Conservation (phyloP, 31 red algal species). For the Asparagopsis taxiformis region DNA sequence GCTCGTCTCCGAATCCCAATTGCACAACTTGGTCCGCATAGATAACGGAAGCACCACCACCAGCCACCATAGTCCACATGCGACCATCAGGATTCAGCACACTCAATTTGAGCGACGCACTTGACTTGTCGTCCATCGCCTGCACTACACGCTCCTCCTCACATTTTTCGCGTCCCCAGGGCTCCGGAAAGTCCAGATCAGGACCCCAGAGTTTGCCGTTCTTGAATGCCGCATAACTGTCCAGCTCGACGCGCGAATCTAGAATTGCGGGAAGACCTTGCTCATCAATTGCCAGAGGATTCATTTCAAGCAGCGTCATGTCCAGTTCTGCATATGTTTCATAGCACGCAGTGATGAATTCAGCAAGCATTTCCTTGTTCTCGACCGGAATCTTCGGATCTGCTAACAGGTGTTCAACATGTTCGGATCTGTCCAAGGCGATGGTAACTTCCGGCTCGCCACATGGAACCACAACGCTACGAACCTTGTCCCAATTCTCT, state of each 20-base stretch:
- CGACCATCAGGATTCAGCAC: constrained; percentile 86
- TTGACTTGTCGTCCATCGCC: constrained; percentile 92
- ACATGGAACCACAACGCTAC: constrained; percentile 55
- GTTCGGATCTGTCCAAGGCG: constrained; percentile 7
- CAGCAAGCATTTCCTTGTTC: constrained; percentile 11
- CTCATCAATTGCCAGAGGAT: constrained; percentile 77
- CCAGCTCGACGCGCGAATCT: constrained; percentile 93
- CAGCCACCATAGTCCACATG: constrained; percentile 99
- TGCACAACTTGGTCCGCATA: constrained; percentile 98
- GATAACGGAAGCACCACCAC: constrained; percentile 96
- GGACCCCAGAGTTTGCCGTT: constrained; percentile 78
- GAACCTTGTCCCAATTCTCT: constrained; percentile 89
- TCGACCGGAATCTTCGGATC: constrained; percentile 29
- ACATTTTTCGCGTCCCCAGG: constrained; percentile 82
- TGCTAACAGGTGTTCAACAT: constrained; percentile 46
- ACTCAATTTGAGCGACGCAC: constrained; percentile 93
- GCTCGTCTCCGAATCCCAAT: constrained; percentile 90
- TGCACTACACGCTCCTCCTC: constrained; percentile 79
- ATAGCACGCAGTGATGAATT: constrained; percentile 76
- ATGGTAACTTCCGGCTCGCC: constrained; percentile 26
- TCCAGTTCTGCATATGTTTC: constrained; percentile 90
- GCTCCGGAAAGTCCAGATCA: constrained; percentile 92
- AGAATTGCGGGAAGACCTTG: constrained; percentile 65
- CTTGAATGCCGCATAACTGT: constrained; percentile 94
- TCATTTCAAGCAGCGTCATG: constrained; percentile 98